Evolutionary conservation across 164 flowering plant genomes (phyloP).

Genomic region (Taxillus chinensis): DNA sequence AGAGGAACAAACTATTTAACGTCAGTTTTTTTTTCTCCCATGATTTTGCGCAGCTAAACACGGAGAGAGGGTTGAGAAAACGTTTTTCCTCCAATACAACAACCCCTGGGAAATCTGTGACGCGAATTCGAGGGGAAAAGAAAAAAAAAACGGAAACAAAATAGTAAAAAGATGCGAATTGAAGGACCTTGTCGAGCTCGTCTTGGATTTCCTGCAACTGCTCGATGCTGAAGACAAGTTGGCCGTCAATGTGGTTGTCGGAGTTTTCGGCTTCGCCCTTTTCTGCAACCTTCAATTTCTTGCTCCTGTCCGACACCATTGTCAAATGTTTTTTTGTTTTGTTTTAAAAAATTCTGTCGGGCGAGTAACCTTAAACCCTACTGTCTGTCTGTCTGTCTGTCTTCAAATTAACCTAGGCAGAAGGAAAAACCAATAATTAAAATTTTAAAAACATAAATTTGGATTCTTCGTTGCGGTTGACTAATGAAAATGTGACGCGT

Average conservation of each 20-base stretch:
- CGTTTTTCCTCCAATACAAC: background rate
- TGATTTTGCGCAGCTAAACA: too few relatives aligned
- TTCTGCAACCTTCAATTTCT: constrained; percentile 39
- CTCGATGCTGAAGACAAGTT: constrained; percentile 54
- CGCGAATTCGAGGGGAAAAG: background rate
- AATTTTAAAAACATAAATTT: too few relatives aligned
- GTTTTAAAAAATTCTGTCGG: background rate
- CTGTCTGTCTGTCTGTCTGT: background rate
- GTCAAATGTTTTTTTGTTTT: background rate
- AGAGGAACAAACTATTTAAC: too few relatives aligned
- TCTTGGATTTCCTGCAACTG: constrained; percentile 73
- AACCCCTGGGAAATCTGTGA: background rate
- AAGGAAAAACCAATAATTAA: too few relatives aligned
- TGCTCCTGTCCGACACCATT: constrained; percentile 57
- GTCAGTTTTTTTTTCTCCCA: too few relatives aligned
- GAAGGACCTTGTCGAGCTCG: constrained; percentile 59
- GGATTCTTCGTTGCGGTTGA: too few relatives aligned
- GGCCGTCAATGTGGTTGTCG: constrained; percentile 37
- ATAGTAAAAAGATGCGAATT: background rate
- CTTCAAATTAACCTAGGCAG: too few relatives aligned
- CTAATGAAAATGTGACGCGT: too few relatives aligned
- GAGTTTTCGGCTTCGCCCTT: constrained; percentile 31
- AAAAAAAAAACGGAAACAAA: background rate
- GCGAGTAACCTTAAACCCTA: constrained; percentile 19
- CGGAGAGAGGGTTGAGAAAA: too few relatives aligned